Evolutionary conservation across 257 asterid genomes (phyloP).

Genomic region (Thymus quinquecostatus): DNA sequence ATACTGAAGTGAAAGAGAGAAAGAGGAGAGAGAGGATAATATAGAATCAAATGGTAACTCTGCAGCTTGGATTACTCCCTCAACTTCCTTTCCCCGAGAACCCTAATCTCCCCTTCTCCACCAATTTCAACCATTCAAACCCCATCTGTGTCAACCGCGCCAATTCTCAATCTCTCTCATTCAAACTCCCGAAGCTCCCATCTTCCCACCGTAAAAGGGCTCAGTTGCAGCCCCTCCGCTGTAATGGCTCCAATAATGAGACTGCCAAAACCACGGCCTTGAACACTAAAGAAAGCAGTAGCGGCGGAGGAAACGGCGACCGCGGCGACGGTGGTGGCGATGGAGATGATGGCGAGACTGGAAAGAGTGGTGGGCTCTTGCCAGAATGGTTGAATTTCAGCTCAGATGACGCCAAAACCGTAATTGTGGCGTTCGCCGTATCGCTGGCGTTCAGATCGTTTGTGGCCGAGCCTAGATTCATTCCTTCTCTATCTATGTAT

Average conservation of each 20-base stretch:
- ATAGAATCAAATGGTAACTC: constrained; percentile 40
- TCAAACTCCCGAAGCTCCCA: constrained; percentile 31
- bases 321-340: constrained; percentile 59
- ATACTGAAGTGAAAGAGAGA: background rate
- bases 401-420: constrained; percentile 82
- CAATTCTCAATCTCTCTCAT: constrained; percentile 32
- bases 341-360: constrained; percentile 57
- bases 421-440: constrained; percentile 71
- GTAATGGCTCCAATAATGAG: constrained; percentile 58
- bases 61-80: constrained; percentile 43
- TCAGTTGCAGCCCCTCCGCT: constrained; percentile 40
- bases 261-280: constrained; percentile 44
- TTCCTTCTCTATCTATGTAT: constrained; percentile 94
- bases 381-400: constrained; percentile 83
- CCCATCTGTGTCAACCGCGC: constrained; percentile 28
- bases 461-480: constrained; percentile 94
- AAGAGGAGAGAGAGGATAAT: background rate
- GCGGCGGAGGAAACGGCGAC: constrained; percentile 54
- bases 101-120: constrained; percentile 45
- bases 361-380: constrained; percentile 53
- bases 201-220: constrained; percentile 33
- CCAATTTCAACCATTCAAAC: constrained; percentile 36
- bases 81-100: constrained; percentile 40
- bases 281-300: constrained; percentile 36
- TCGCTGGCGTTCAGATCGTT: constrained; percentile 86